A percentile compares a stretch with the other conserved stretches of the same genome.
phyloP scores from a whole-genome alignment of 1,284 basidiomycete genomes.

The Moniliella sp. region DNA sequence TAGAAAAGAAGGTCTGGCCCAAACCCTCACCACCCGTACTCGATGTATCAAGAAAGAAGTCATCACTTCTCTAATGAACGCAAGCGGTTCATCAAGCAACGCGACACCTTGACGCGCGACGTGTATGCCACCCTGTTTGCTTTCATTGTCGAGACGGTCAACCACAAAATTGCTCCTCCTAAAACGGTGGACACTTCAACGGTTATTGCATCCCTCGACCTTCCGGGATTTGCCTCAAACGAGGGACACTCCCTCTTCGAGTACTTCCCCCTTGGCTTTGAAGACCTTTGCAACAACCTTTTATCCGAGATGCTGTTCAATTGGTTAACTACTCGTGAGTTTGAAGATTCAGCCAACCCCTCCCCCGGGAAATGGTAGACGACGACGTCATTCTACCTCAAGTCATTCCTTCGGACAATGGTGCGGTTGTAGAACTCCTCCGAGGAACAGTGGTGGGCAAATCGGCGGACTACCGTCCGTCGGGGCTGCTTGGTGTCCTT shows the following conservation, averaged over 20 bases:
- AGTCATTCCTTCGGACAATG: slow-evolving; percentile 49
- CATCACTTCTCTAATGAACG: slow-evolving; percentile 56
- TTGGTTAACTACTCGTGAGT: slow-evolving; percentile 50
- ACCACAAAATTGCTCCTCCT: slow-evolving; percentile 47
- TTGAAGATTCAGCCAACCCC: slow-evolving; percentile 51
- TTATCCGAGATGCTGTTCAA: slow-evolving; percentile 60
- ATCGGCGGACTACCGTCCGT: slow-evolving; percentile 49
- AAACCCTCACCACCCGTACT: slow-evolving; percentile 60
- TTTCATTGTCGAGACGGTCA: slow-evolving; percentile 69
- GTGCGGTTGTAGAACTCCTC: slow-evolving; percentile 59
- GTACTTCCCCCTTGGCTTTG: no score
- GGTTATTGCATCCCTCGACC: no score
- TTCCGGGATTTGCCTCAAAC: no score
- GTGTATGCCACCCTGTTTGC: slow-evolving; percentile 77
- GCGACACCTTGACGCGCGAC: slow-evolving; percentile 57
- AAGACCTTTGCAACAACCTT: slow-evolving; percentile 78
- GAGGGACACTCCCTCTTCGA: no score
- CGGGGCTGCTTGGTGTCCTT: slow-evolving; percentile 54
- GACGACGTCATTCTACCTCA: slow-evolving; percentile 53
- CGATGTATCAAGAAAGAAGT: slow-evolving; percentile 68
- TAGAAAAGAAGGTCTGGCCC: slow-evolving; percentile 51
- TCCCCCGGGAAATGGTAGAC: slow-evolving; percentile 43
- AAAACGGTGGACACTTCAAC: no score
- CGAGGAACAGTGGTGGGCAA: slow-evolving; percentile 42
- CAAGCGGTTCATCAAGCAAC: slow-evolving; percentile 52